A percentile compares a stretch with the other conserved stretches of the same genome.
phyloP scores from a whole-genome alignment of 768 basidiomycete genomes.

The Amanita phalloides region DNA sequence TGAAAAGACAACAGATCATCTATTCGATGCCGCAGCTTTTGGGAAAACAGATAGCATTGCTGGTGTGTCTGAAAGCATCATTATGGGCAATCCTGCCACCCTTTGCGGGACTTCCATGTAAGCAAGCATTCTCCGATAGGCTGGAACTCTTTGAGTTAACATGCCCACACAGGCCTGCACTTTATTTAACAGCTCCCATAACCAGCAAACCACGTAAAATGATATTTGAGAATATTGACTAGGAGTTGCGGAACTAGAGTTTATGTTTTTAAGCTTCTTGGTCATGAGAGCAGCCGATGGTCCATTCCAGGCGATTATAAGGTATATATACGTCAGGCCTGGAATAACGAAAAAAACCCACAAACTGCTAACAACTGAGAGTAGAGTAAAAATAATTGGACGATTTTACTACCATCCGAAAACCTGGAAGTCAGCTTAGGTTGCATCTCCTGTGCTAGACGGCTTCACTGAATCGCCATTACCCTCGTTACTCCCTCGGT shows the following conservation, averaged over 20 bases:
- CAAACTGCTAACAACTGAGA: neutral
- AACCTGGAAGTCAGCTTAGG: neutral
- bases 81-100: slow-evolving; percentile 95
- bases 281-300: too few relatives aligned
- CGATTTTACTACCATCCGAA: neutral
- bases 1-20: slow-evolving; percentile 98
- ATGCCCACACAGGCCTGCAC: slow-evolving; percentile 30
- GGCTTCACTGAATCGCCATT: slow-evolving; percentile 10
- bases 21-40: slow-evolving; percentile 95
- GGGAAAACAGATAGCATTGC: slow-evolving; percentile 93
- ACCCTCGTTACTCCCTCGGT: slow-evolving; percentile 7
- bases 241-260: neutral
- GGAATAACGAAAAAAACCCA: neutral
- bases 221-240: slow-evolving; percentile 30
- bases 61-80: slow-evolving; percentile 98
- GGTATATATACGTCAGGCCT: neutral
- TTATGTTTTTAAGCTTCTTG: too few relatives aligned
- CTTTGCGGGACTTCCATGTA: slow-evolving; percentile 93
- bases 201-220: slow-evolving; percentile 39
- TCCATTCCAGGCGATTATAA: neutral
- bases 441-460: slow-evolving; percentile 1
- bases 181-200: slow-evolving; percentile 31
- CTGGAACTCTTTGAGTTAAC: neutral
- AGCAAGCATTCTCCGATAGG: slow-evolving; percentile 12
- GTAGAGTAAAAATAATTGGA: neutral